Base-by-base conservation (phyloP, 371 early-diverging fungal genomes). In the Actinomucor elegans region DNA sequence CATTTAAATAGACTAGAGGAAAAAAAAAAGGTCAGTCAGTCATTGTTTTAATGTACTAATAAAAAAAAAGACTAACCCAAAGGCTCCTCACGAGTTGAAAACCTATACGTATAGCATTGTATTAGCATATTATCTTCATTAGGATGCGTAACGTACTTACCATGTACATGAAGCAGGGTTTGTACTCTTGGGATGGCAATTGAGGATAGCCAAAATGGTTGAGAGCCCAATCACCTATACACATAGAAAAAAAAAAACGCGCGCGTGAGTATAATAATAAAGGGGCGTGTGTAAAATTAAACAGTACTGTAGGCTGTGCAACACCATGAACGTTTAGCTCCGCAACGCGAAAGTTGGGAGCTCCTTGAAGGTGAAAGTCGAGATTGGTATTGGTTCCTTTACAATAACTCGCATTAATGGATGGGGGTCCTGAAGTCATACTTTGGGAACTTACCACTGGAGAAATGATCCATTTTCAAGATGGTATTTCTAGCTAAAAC, bases 71-170 rank as follows among this genome's bases (percentile, higher is more conserved):
- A n/a, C n/a, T n/a, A 65, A 73, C 74, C 67, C n/a, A 91, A 52
- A 12, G 89, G 88, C 43, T 91, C 89, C 62, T 89, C 88, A 28
- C 91, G 75, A 18, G 89, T 78, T 23, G 79, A 81, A 52, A 91
- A 83, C 85, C 89, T 89, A 35, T 64, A 10, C 37, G 14, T 11
- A 42, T 48, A 36, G 12, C n/a, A 29, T 42, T 33, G n/a, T 36
- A 20, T 40, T n/a, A n/a, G n/a, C n/a, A n/a, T n/a, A n/a, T n/a
- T n/a, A n/a, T n/a, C n/a, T n/a, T n/a, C n/a, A n/a, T n/a, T n/a
- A n/a, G n/a, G n/a, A n/a, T n/a, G n/a, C n/a, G n/a, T n/a, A n/a
- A n/a, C n/a, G n/a, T n/a, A 46, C 57, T 58, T 71, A 78, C 75
- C 75, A 75, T 12, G 73, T 67, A 52, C 75, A 78, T 15, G 71